These are phyloP conservation scores for Colletotrichum sp. DNA, from an alignment of 2,329 filamentous ascomycete genomes.

Conservation along the genomic window DNA sequence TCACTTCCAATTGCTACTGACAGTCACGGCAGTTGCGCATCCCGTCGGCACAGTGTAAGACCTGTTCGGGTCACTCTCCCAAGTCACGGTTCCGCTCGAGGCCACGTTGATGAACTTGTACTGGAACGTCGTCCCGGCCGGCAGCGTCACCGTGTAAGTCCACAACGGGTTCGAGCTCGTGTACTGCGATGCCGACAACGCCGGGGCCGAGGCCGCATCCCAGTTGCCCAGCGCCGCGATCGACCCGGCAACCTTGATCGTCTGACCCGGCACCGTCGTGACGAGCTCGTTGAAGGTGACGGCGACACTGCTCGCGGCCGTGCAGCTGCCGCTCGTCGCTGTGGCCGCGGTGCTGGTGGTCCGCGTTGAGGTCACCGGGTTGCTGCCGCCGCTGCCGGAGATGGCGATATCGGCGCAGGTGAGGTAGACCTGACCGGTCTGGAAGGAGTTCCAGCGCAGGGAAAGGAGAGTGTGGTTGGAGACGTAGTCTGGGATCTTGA, in stretches of 20 bases:
- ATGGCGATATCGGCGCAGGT: constrained; percentile 59
- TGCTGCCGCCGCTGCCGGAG: constrained; percentile 14
- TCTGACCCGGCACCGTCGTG: constrained; percentile 52
- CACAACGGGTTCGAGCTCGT: constrained; percentile 59
- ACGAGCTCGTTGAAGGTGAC: constrained; percentile 48
- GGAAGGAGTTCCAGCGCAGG: constrained; percentile 60
- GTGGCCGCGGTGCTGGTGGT: constrained; percentile 19
- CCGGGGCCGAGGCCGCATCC: constrained; percentile 45
- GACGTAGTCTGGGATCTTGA: constrained; percentile 52
- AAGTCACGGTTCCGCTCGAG: constrained; percentile 53
- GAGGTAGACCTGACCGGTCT: constrained; percentile 59
- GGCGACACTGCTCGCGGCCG: constrained; percentile 34
- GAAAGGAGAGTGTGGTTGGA: constrained; percentile 56
- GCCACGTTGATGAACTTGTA: constrained; percentile 68
- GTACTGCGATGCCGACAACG: constrained; percentile 59
- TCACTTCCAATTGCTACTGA: constrained; percentile 31
- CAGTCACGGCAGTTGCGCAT: constrained; percentile 24
- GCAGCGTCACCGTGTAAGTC: constrained; percentile 54
- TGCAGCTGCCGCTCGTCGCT: constrained; percentile 30
- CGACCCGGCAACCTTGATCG: constrained; percentile 51
- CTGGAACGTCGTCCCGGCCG: constrained; percentile 56
- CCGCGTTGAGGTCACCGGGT: constrained; percentile 22
- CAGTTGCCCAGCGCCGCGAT: constrained; percentile 43
- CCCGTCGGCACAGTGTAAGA: constrained; percentile 34
- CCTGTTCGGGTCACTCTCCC: constrained; percentile 60